These are phyloP conservation scores for Botrytis paeoniae DNA, from an alignment of 2,329 filamentous ascomycete genomes.

Conservation along the genomic window DNA sequence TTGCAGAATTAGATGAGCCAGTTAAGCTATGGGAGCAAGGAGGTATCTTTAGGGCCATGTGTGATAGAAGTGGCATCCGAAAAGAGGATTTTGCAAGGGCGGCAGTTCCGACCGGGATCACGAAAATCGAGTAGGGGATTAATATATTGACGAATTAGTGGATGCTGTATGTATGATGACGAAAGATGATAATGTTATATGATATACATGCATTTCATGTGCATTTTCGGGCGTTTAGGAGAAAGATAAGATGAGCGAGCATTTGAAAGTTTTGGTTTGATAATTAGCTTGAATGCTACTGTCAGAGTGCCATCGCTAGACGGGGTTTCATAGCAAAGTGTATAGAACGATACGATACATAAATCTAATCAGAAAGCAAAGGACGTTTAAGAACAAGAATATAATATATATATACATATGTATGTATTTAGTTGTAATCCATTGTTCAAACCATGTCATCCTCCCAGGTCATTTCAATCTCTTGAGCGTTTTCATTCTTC, in stretches of 20 bases:
- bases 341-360: background rate
- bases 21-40: conserved; percentile 66
- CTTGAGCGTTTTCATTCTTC: background rate
- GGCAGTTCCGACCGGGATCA: background rate
- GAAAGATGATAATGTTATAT: background rate
- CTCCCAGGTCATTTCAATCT: background rate
- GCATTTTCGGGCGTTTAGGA: background rate
- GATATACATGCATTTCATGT: background rate
- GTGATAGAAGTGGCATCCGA: conserved; percentile 56
- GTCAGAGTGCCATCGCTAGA: background rate
- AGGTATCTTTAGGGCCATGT: conserved; percentile 74
- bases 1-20: conserved; percentile 83
- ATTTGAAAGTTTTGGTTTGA: background rate
- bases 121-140: background rate
- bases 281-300: background rate
- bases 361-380: background rate
- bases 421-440: background rate
- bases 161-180: background rate
- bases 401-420: background rate
- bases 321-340: background rate
- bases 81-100: conserved; percentile 34
- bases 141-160: background rate
- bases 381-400: background rate
- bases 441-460: background rate
- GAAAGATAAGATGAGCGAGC: background rate